Base-by-base conservation (phyloP, 164 flowering plant genomes). In the Piper longum region DNA sequence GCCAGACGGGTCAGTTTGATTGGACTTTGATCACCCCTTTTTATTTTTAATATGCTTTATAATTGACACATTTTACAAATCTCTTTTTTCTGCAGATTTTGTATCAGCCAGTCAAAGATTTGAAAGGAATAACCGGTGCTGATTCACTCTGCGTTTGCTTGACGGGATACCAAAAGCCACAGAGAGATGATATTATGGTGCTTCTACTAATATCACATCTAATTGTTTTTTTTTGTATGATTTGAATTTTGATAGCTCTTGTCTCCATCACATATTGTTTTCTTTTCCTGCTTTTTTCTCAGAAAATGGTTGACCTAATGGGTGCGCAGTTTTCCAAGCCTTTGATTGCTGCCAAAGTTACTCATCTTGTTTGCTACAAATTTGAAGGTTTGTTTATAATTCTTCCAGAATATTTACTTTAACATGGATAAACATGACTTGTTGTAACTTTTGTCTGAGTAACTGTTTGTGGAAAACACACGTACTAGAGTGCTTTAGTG, bases 331-430 rank as follows among this genome's bases (percentile, higher is more conserved):
- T 95, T 72, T 84, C 91, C 41, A 95, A 88, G 78, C 93, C 99
- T 42, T 57, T 95, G 82, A 79, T 82, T 48, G 95, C 96, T 62
- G 82, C 78, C 76, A 84, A 79, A 73, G 89, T 85, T 57, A 91
- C 99, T 54, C 99, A 95, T 82, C 95, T 91, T 51, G 77, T 93
- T 67, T 93, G 99, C 83, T 93, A 88, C 82, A 91, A 90, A 70
- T 87, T 85, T 79, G 99, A 93, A 65, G 95, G 99, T 90, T 44
- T 2, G 75, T 43, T 68, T 57, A 65, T 48, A 26, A 57, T 12
- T 14, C 14, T 48, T 1, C 14, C 14, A 3, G 1, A 48, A 48
- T 4, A 48, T 48, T 48, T 48, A 14, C 14, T 48, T 9, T 1
- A 9, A 14, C 11, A 26, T 26, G 36, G 36, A 26, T 26, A 2